phyloP scores from a whole-genome alignment of 2,329 filamentous ascomycete genomes.

The Geosmithia flava region DNA sequence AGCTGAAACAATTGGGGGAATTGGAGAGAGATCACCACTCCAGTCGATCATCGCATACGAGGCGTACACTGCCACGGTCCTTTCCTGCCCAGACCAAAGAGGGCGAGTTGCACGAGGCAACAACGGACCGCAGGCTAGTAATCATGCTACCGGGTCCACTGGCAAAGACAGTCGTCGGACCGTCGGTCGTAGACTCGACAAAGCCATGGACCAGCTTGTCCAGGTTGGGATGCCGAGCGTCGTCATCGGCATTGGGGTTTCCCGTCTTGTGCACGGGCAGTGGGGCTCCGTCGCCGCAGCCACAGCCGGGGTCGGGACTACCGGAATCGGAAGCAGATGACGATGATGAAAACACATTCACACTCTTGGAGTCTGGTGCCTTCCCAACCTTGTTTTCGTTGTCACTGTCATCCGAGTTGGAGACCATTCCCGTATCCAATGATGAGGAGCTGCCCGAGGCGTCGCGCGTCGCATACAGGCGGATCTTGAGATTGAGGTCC shows the following conservation, averaged over 20 bases:
- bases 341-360: slow-evolving; percentile 11
- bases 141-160: slow-evolving; percentile 51
- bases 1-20: neutral
- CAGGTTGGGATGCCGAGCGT: slow-evolving; percentile 31
- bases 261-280: slow-evolving; percentile 16
- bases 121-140: slow-evolving; percentile 38
- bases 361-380: slow-evolving; percentile 4
- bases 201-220: slow-evolving; percentile 32
- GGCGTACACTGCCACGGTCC: slow-evolving; percentile 38
- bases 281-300: slow-evolving; percentile 11
- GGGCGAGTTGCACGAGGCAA: slow-evolving; percentile 40
- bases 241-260: slow-evolving; percentile 11
- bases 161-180: slow-evolving; percentile 42
- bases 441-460: slow-evolving; percentile 4
- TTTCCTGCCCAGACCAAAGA: slow-evolving; percentile 44
- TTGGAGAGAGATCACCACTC: slow-evolving; percentile 24
- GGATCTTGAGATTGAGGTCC: slow-evolving; percentile 34
- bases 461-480: slow-evolving; percentile 48
- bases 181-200: slow-evolving; percentile 29
- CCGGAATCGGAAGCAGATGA: slow-evolving; percentile 6
- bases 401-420: slow-evolving; percentile 6
- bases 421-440: slow-evolving; percentile 2
- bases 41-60: slow-evolving; percentile 49
- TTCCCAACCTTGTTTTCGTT: slow-evolving; percentile 10
- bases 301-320: slow-evolving; percentile 6